phyloP scores from a whole-genome alignment of 345 rosid genomes.

The Trapa incisa region DNA sequence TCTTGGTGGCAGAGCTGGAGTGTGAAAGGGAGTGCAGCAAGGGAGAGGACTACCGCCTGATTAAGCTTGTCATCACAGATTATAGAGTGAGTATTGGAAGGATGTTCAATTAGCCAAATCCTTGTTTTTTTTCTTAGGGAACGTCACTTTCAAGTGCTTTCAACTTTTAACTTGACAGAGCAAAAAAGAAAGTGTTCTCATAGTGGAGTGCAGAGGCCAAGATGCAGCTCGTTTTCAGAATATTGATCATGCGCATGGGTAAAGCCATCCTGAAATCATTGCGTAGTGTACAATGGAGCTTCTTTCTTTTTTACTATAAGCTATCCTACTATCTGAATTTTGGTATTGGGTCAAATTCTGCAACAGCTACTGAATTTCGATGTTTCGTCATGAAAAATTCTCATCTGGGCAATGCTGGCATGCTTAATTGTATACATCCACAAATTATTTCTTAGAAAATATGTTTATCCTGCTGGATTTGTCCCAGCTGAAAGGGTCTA shows the following conservation, averaged over 20 bases:
- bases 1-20: slow-evolving; percentile 45
- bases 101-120: background rate
- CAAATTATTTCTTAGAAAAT: background rate
- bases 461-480: background rate
- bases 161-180: slow-evolving; percentile 25
- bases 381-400: background rate
- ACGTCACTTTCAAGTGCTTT: background rate
- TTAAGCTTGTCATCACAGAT: slow-evolving; percentile 71
- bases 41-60: slow-evolving; percentile 82
- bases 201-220: slow-evolving; percentile 91
- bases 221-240: slow-evolving; percentile 78
- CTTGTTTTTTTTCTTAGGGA: background rate
- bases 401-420: background rate
- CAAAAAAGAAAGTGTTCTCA: slow-evolving; percentile 52
- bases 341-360: background rate
- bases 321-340: background rate
- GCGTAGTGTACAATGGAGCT: background rate
- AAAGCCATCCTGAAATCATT: slow-evolving; percentile 4
- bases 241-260: slow-evolving; percentile 84
- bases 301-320: background rate
- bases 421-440: background rate
- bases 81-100: slow-evolving; percentile 34
- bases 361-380: background rate
- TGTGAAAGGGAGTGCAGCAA: slow-evolving; percentile 94
- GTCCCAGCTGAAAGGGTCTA: background rate